Percentiles rank a stretch among this genome's conserved stretches.
Conservation (phyloP, 805 yeast species). For the Metschnikowia corniflorae region DNA sequence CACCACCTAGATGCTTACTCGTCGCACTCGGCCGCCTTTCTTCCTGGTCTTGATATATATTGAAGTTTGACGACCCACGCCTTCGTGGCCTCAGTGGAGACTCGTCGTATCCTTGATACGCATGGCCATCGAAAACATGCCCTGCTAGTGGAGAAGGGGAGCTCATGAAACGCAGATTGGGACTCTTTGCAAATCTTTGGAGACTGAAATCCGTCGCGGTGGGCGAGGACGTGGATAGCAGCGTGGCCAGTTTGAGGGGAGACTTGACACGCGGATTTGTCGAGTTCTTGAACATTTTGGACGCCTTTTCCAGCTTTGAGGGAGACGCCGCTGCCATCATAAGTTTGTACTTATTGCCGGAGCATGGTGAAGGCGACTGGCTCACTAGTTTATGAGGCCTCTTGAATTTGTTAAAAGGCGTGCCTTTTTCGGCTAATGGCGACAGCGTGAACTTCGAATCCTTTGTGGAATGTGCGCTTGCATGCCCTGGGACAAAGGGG, state of each 20-base stretch:
- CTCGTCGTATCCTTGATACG: conserved; percentile 12
- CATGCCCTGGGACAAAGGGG: conserved; percentile 18
- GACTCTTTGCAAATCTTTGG: conserved; percentile 14
- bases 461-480: conserved; percentile 13
- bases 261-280: conserved; percentile 32
- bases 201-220: conserved; percentile 12
- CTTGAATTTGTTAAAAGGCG: conserved; percentile 32
- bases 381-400: conserved; percentile 43
- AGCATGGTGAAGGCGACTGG: conserved; percentile 41
- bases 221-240: conserved; percentile 13
- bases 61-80: conserved; percentile 10
- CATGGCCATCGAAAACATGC: conserved; percentile 14
- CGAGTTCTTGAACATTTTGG: conserved; percentile 35
- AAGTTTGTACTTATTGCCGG: conserved; percentile 13
- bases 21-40: conserved; percentile 1
- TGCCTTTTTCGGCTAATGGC: conserved; percentile 12
- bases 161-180: conserved; percentile 15
- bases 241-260: conserved; percentile 20
- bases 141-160: conserved; percentile 17
- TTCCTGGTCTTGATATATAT: conserved; percentile 13
- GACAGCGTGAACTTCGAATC: conserved; percentile 14
- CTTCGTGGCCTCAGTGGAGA: conserved; percentile 18
- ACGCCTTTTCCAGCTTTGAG: conserved; percentile 10
- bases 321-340: conserved; percentile 13
- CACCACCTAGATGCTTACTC: background rate